Conservation (phyloP, 768 basidiomycete genomes). For the Lepiota subincarnata region DNA sequence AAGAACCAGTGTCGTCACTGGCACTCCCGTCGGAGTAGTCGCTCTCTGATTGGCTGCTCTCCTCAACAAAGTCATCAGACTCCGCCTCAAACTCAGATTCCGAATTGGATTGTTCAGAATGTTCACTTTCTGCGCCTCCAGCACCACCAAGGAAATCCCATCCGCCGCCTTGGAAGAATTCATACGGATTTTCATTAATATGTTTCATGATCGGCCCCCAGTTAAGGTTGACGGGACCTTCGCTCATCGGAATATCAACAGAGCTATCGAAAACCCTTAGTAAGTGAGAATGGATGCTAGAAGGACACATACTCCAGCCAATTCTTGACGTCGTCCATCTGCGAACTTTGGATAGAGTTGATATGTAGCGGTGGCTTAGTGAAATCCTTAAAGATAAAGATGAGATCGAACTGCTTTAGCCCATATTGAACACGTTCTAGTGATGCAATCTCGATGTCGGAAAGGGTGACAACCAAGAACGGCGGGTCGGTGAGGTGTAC, state of each 20-base stretch:
- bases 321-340: slow-evolving; percentile 96
- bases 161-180: slow-evolving; percentile 95
- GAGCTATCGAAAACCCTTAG: slow-evolving; percentile 51
- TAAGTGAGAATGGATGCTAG: slow-evolving; percentile 5
- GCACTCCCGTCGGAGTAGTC: slow-evolving; percentile 66
- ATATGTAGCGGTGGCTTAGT: slow-evolving; percentile 89
- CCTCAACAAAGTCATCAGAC: slow-evolving; percentile 51
- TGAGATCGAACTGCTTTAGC: slow-evolving; percentile 94
- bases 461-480: slow-evolving; percentile 91
- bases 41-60: slow-evolving; percentile 55
- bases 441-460: slow-evolving; percentile 95
- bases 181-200: slow-evolving; percentile 91
- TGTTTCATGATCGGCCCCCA: slow-evolving; percentile 99
- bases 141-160: slow-evolving; percentile 87
- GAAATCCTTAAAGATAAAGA: slow-evolving; percentile 97
- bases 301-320: slow-evolving; percentile 83
- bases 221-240: slow-evolving; percentile 95
- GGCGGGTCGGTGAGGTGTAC: slow-evolving; percentile 94
- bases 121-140: slow-evolving; percentile 56
- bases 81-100: slow-evolving; percentile 56
- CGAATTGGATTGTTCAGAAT: slow-evolving; percentile 41
- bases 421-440: slow-evolving; percentile 96
- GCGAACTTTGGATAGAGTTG: slow-evolving; percentile 88
- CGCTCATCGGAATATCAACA: slow-evolving; percentile 93
- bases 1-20: slow-evolving; percentile 61